phyloP scores from a whole-genome alignment of 2,329 filamentous ascomycete species.

The Didymella segeticola region DNA sequence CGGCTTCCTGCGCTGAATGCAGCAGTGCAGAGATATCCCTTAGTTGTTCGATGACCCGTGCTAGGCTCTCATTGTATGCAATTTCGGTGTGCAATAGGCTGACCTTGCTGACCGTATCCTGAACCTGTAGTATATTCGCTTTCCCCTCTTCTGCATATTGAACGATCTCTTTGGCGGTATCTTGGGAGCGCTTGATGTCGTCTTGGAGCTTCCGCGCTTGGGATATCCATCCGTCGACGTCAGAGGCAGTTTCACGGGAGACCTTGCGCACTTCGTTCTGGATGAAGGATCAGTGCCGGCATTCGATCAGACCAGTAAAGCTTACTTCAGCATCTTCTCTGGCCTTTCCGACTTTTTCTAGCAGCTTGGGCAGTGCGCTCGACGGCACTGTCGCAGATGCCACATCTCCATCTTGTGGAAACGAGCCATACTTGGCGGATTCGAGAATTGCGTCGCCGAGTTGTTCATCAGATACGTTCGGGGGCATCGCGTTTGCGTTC shows the following conservation, averaged over 20 bases:
- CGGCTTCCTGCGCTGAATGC: conserved; percentile 54
- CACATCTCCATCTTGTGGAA: conserved; percentile 64
- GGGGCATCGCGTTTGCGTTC: conserved; percentile 36
- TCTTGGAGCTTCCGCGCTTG: conserved; percentile 84
- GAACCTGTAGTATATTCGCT: conserved; percentile 67
- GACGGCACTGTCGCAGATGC: conserved; percentile 60
- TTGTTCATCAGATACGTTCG: conserved; percentile 39
- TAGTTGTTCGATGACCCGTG: conserved; percentile 58
- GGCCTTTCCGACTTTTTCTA: conserved; percentile 59
- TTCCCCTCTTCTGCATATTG: conserved; percentile 75
- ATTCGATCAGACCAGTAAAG: background rate
- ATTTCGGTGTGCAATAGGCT: conserved; percentile 65
- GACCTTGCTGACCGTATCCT: conserved; percentile 65
- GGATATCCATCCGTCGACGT: conserved; percentile 84
- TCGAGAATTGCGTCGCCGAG: conserved; percentile 69
- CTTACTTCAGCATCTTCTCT: conserved; percentile 61
- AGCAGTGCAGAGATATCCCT: conserved; percentile 58
- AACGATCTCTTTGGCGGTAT: conserved; percentile 81
- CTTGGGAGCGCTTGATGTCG: conserved; percentile 82
- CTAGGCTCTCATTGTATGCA: conserved; percentile 63
- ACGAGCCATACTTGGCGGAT: conserved; percentile 64
- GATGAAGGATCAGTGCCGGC: conserved; percentile 9
- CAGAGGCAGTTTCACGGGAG: conserved; percentile 77
- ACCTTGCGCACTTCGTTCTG: conserved; percentile 76
- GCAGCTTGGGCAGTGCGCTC: conserved; percentile 56